These are phyloP conservation scores for Penicillium atrosanguineum DNA, from an alignment of 495 filamentous ascomycete genomes.

Conservation along the genomic window DNA sequence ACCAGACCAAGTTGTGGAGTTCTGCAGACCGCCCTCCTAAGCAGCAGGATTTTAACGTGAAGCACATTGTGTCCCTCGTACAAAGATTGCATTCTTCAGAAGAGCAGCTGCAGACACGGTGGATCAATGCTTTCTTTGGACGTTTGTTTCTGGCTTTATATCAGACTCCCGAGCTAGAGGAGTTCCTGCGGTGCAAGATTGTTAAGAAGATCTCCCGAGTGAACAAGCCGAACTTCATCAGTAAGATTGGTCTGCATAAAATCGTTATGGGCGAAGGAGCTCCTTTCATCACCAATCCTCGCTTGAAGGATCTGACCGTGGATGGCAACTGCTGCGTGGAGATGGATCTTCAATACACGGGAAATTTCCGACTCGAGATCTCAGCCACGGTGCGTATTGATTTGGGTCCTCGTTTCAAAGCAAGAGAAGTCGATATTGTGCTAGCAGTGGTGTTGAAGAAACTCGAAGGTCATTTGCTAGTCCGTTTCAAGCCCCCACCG, in stretches of 20 bases:
- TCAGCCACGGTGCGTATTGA: conserved; percentile 89
- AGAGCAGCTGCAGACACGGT: conserved; percentile 86
- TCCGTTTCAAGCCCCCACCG: conserved; percentile 90
- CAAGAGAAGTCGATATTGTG: conserved; percentile 83
- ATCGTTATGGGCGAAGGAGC: conserved; percentile 86
- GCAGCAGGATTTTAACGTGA: conserved; percentile 75
- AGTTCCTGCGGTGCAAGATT: conserved; percentile 77
- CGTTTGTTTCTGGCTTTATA: conserved; percentile 85
- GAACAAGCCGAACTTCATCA: conserved; percentile 86
- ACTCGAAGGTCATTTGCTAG: conserved; percentile 76
- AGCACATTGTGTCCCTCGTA: conserved; percentile 81
- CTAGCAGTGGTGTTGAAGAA: conserved; percentile 83
- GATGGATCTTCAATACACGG: conserved; percentile 81
- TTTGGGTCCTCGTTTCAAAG: conserved; percentile 82
- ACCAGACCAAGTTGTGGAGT: conserved; percentile 66
- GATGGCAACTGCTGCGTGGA: conserved; percentile 86
- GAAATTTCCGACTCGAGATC: conserved; percentile 85
- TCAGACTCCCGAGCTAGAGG: conserved; percentile 76
- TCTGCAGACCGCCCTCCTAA: conserved; percentile 59
- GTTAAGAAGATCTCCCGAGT: conserved; percentile 95
- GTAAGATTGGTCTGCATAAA: conserved; percentile 70
- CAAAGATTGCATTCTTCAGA: conserved; percentile 89
- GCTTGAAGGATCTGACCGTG: conserved; percentile 83
- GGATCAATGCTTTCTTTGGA: conserved; percentile 90
- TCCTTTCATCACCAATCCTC: conserved; percentile 85